Base-by-base conservation (phyloP, 2,329 filamentous ascomycete species). In the Colletotrichum orchidophilum region DNA sequence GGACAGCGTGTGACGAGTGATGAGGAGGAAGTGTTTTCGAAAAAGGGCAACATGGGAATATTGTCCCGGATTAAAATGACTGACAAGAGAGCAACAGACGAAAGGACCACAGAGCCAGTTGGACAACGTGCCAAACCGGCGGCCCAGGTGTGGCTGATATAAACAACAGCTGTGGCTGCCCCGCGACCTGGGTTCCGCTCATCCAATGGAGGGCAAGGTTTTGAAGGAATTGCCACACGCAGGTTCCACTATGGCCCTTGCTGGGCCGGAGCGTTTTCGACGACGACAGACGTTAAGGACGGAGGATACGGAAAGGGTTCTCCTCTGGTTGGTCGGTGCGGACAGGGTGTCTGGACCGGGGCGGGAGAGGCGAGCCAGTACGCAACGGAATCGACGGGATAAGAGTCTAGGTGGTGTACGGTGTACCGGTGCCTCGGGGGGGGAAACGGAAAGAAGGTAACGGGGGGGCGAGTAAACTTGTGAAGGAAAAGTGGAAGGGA, bases 121-220 rank as follows among this genome's bases (percentile, higher is more conserved):
- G 57, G 39, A 29, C 53, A 31, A 24, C 33, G 21, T 54, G 55
- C 50, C 66, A 52, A 42, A 69, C 54, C 21, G 49, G 49, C 66
- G 65, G 65, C 59, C 66, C 62, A 55, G 50, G 58, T 73, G 71
- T 73, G 71, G 71, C 71, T 73, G 71, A 71, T 73, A 73, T 73
- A 71, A 33, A 59, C 26, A 67, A 63, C 55, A 66, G 67, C 57
- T 73, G 71, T 73, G 71, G 71, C 71, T 73, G 68, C 58, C 62
- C 61, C 52, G 59, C 57, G 60, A 52, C 53, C 29, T 31, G 49
- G 59, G 6, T 55, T 39, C 54, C 46, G 54, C 24, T 69, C 70
- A 64, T 69, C 70, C 66, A 72, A 70, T 65, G 59, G 29, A 24
- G 35, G 29, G 31, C 26, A 39, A 35, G 42, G 12, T 39, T 50